Base-by-base conservation (phyloP, 805 yeast genomes). In the Ogataea wickerhamii region DNA sequence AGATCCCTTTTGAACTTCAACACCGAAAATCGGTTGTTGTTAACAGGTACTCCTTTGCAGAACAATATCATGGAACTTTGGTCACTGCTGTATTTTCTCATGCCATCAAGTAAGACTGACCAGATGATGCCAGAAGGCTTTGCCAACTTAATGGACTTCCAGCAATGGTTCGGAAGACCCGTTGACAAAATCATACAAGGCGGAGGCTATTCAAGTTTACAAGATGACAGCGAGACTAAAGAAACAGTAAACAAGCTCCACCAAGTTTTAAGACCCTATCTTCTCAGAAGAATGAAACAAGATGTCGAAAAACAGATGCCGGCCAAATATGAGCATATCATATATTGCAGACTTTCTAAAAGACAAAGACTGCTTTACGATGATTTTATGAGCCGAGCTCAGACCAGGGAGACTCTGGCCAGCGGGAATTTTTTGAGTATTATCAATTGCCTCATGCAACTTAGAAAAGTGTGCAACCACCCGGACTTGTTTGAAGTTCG, bases 301-400 rank as follows among this genome's bases (percentile, higher is more conserved):
- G 99, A 93, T 62, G 99, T 93, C 11, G 99, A 93, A 53, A 88
- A 91, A 55, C 98, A 93, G 62, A 93, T 93, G 98, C 99, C 99
- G 1, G 96, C 85, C 0, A 93, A 93, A 56, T 86, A 88, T 60
- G 99, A 93, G 59, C 99, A 93, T 60, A 81, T 93, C 41, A 80
- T 93, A 5, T 87, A 85, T 57, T 94, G 98, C 66, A 76, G 95
- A 19, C 66, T 93, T 31, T 88, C 97, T 2, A 88, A 93, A 52
- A 75, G 99, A 47, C 99, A 93, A 58, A 67, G 98, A 43, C 85
- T 77, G 53, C 63, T 93, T 38, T 93, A 93, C 53, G 98, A 93
- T 60, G 99, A 93, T 61, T 93, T 93, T 56, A 87, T 93, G 95
- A 84, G 96, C 1, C 71, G 98, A 47, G 95, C 98, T 6, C 91